Evolutionary conservation across 208 protist genomes (phyloP), one percentile per base, ranked within the genome.

Genomic region (Spongospora subterranea): DNA sequence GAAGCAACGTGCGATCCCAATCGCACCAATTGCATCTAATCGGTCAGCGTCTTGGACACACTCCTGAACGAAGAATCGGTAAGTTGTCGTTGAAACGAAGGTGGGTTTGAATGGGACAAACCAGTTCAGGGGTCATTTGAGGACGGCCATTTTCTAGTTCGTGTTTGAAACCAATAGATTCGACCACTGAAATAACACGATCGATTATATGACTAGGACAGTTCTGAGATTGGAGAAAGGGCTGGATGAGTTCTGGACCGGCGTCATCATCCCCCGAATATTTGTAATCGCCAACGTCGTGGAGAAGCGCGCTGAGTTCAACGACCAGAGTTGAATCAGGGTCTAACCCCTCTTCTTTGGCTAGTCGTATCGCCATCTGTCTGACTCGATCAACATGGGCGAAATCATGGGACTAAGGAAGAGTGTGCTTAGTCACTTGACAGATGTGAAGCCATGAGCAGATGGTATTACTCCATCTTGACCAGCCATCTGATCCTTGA

Each of bases 1-100:
- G 90, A 93, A 93, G 50, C 40, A 65, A 40, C 91, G n/a, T n/a
- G 60, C 91, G 35, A 93, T 90, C 13, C 91, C 91, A 92, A 93
- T 93, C 64, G 91, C 91, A 45, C 91, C 91, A n/a, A 93, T 92
- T 45, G 91, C 90, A 90, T 93, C 91, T 46, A 93, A 91, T 41
- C 91, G 90, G 88, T 93, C 91, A 0, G 91, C 91, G 89, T 93
- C 91, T 54, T 92, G 88, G 0, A 92, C 90, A 65, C 54, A 65
- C 20, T 17, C 54, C 54, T 65, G 54, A 17, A 65, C 20, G 29
- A 65, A 65, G 17, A 29, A 65, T 32, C 20, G 54, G 54, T 29
- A 65, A 29, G 20, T 32, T 29, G 54, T 65, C 20, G 20, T 65
- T 29, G 54, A 65, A 17, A 65, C 54, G 54, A 32, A 65, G 29